phyloP scores from a whole-genome alignment of 2,329 filamentous ascomycete genomes.

The Aspergillus sp. region DNA sequence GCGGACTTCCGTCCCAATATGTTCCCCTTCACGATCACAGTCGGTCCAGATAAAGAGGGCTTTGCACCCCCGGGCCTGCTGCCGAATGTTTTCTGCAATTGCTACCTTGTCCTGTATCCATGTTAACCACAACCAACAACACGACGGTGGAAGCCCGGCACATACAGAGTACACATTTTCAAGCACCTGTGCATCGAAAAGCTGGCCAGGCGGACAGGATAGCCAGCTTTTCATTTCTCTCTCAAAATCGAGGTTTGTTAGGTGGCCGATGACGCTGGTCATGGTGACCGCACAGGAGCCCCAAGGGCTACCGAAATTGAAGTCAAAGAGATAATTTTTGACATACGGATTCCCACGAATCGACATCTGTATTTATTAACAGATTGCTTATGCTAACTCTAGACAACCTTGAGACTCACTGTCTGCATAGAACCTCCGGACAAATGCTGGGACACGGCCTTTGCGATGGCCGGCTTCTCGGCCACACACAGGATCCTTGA shows the following conservation, averaged over 20 bases:
- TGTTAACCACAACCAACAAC: constrained; percentile 8
- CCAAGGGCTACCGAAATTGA: constrained; percentile 74
- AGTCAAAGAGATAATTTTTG: constrained; percentile 91
- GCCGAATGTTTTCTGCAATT: constrained; percentile 77
- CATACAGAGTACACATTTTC: constrained; percentile 59
- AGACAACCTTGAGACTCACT: constrained; percentile 43
- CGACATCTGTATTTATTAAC: constrained; percentile 48
- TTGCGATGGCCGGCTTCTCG: constrained; percentile 90
- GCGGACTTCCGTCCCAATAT: constrained; percentile 88
- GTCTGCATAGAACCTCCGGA: constrained; percentile 65
- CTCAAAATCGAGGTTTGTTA: constrained; percentile 72
- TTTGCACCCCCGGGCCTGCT: constrained; percentile 63
- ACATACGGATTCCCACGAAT: constrained; percentile 65
- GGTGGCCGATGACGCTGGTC: constrained; percentile 85
- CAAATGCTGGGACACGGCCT: constrained; percentile 83
- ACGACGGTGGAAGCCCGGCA: constrained; percentile 1
- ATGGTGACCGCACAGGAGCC: constrained; percentile 79
- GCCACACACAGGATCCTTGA: constrained; percentile 63
- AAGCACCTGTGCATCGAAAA: constrained; percentile 74
- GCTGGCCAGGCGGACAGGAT: constrained; percentile 64
- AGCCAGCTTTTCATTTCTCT: constrained; percentile 68
- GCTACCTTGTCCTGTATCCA: constrained; percentile 61
- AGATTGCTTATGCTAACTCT: neutral
- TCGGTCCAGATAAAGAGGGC: constrained; percentile 96
- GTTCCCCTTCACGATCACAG: constrained; percentile 94